A percentile compares a stretch with the other conserved stretches of the same genome.
Conservation (phyloP, 495 filamentous ascomycete genomes). For the Hypoxylon perforatum region DNA sequence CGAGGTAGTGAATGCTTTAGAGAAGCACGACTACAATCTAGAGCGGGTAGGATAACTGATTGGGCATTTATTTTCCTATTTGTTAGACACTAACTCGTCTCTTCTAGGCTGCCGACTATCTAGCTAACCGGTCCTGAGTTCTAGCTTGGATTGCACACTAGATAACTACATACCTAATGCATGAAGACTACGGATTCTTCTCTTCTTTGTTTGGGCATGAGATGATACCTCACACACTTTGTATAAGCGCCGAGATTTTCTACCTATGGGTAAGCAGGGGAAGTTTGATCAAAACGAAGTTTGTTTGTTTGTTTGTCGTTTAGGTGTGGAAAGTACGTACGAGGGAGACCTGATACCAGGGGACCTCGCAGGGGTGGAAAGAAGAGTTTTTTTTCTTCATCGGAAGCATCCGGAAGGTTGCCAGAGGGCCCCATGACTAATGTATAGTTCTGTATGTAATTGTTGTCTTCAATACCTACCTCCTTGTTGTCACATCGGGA, state of each 20-base stretch:
- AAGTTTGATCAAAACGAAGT: conserved; percentile 33
- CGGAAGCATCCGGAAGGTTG: neutral
- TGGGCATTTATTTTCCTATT: conserved; percentile 13
- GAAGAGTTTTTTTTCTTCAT: neutral
- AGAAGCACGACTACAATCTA: conserved; percentile 95
- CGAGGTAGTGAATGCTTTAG: conserved; percentile 83
- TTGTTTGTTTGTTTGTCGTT: too few relatives aligned
- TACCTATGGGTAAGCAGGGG: conserved; percentile 23
- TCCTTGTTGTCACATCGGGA: conserved; percentile 1
- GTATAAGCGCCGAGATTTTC: conserved; percentile 34
- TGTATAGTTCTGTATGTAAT: conserved; percentile 50
- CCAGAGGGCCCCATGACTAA: conserved; percentile 35
- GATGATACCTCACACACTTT: conserved; percentile 41
- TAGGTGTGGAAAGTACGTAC: too few relatives aligned
- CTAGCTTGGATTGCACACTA: conserved; percentile 18
- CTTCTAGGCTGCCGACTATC: conserved; percentile 58
- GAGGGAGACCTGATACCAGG: conserved; percentile 10
- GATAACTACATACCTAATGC: too few relatives aligned
- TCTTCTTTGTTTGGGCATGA: conserved; percentile 38
- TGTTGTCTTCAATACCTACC: conserved; percentile 43
- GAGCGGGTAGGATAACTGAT: conserved; percentile 77
- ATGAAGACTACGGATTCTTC: too few relatives aligned
- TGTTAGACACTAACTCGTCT: conserved; percentile 44
- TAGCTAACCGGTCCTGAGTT: conserved; percentile 57
- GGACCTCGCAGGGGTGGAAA: conserved; percentile 5